Conservation (phyloP, 2,329 filamentous ascomycete species). For the Coniella lustricola region DNA sequence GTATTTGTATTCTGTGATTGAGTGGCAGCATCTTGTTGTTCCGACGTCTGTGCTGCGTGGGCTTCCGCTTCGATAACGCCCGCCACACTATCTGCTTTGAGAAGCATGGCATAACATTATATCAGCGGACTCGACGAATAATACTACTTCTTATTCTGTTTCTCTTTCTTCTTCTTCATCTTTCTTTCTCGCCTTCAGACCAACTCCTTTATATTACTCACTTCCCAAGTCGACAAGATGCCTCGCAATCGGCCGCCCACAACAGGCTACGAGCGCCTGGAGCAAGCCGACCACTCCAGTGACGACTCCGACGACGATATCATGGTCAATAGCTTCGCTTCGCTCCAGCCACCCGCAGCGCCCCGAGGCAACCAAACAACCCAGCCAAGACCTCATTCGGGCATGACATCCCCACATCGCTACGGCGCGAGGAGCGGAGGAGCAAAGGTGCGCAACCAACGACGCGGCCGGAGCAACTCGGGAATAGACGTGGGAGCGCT, state of each 20-base stretch:
- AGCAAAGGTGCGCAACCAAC: slow-evolving; percentile 36
- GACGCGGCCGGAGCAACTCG: slow-evolving; percentile 60
- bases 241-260: slow-evolving; percentile 62
- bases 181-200: too few relatives aligned
- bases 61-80: background rate
- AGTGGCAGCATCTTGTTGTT: background rate
- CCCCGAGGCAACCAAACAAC: slow-evolving; percentile 58
- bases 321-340: slow-evolving; percentile 45
- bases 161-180: too few relatives aligned
- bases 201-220: background rate
- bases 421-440: slow-evolving; percentile 27
- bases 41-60: slow-evolving; percentile 1
- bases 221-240: slow-evolving; percentile 40
- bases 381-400: slow-evolving; percentile 54
- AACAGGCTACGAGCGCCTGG: slow-evolving; percentile 78
- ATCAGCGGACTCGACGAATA: background rate
- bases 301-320: slow-evolving; percentile 65
- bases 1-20: background rate
- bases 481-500: slow-evolving; percentile 98
- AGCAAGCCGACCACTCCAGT: slow-evolving; percentile 71
- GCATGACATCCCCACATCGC: slow-evolving; percentile 50
- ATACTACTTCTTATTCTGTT: background rate
- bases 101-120: background rate
- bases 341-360: slow-evolving; percentile 50
- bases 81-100: background rate